Evolutionary conservation across 202 grass and related monocot species (phyloP).

Genomic region (Sporobolus alterniflorus): DNA sequence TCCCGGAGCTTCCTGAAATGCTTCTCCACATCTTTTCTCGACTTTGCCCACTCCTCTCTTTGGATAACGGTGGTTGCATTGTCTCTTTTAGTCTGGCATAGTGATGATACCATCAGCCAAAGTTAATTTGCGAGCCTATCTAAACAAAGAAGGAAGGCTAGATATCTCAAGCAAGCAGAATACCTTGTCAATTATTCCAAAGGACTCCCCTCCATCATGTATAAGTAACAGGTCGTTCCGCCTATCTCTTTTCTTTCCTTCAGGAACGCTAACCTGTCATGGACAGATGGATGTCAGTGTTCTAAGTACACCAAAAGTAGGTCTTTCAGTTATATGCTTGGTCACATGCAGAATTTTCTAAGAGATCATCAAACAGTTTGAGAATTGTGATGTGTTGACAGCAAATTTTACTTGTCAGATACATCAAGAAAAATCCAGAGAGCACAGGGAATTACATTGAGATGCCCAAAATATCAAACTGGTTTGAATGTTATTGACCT

Average conservation of each 20-base stretch:
- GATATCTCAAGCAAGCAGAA: conserved; percentile 9
- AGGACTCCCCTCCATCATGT: conserved; percentile 73
- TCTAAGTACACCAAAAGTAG: background rate
- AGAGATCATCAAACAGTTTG: background rate
- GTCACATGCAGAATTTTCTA: background rate
- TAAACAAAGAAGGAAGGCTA: background rate
- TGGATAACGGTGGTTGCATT: conserved; percentile 65
- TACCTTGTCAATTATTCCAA: conserved; percentile 82
- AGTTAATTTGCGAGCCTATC: background rate
- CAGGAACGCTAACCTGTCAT: conserved; percentile 68
- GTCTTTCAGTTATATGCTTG: background rate
- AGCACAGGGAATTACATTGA: background rate
- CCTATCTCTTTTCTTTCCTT: conserved; percentile 76
- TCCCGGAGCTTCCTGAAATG: conserved; percentile 80
- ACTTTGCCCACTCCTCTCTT: conserved; percentile 74
- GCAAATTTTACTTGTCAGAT: background rate
- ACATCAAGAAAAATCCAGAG: background rate
- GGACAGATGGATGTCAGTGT: conserved; percentile 9
- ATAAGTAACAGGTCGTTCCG: conserved; percentile 78
- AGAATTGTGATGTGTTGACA: background rate
- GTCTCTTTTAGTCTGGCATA: conserved; percentile 68
- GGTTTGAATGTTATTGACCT: background rate
- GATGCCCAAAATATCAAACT: background rate
- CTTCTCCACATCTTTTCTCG: conserved; percentile 77
- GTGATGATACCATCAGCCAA: background rate